These are phyloP conservation scores for Linum tenue DNA, from an alignment of 345 rosid genomes.

Conservation along the genomic window DNA sequence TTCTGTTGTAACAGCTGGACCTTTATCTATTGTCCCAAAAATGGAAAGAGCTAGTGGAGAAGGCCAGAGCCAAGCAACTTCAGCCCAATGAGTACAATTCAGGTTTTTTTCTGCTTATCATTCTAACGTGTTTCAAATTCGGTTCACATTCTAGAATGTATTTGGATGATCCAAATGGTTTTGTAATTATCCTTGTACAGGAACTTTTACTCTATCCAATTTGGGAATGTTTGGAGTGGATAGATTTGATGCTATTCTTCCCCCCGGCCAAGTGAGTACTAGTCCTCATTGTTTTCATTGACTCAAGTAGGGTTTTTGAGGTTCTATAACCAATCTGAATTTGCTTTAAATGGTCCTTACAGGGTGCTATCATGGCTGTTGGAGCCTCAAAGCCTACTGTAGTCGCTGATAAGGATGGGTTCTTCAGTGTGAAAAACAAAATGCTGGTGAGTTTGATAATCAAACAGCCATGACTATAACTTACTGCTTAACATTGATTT, in stretches of 20 bases:
- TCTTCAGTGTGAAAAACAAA: slow-evolving; percentile 77
- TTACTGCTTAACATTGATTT: background rate
- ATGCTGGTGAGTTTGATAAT: slow-evolving; percentile 59
- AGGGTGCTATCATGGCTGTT: slow-evolving; percentile 99
- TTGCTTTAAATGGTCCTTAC: slow-evolving; percentile 15
- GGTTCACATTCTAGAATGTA: background rate
- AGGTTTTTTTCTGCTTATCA: slow-evolving; percentile 32
- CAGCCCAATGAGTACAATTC: slow-evolving; percentile 94
- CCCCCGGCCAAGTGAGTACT: slow-evolving; percentile 77
- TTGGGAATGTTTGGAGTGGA: slow-evolving; percentile 96
- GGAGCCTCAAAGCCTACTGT: slow-evolving; percentile 94
- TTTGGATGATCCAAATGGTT: background rate
- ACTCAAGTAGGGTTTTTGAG: background rate
- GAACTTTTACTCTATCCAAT: slow-evolving; percentile 89
- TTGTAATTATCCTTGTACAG: slow-evolving; percentile 30
- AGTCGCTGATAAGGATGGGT: slow-evolving; percentile 77
- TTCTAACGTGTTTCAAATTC: background rate
- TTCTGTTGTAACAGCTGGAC: slow-evolving; percentile 57
- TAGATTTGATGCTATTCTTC: slow-evolving; percentile 96
- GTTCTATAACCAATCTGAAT: slow-evolving; percentile 10
- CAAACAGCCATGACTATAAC: background rate
- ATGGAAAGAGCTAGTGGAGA: slow-evolving; percentile 94
- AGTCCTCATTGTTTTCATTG: background rate
- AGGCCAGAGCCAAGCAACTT: slow-evolving; percentile 78
- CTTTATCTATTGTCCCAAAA: slow-evolving; percentile 74